A percentile compares a stretch with the other conserved stretches of the same genome.
Conservation (phyloP, 345 rosid species). For the Murraya paniculata region DNA sequence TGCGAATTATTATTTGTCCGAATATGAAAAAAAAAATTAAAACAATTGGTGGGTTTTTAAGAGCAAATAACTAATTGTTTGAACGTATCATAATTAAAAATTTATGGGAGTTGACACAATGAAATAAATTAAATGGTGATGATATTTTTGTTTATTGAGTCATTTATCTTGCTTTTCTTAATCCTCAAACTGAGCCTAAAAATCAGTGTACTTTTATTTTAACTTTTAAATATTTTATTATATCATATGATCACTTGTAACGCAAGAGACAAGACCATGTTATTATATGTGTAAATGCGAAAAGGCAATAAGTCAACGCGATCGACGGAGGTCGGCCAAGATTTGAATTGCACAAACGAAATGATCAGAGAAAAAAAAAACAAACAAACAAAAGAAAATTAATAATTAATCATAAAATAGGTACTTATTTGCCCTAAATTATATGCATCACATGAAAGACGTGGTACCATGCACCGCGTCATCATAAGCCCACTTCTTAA, state of each 20-base stretch:
- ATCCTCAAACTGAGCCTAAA: constrained; percentile 38
- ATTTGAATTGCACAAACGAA: constrained; percentile 22
- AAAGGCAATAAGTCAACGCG: constrained; percentile 1
- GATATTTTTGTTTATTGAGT: constrained; percentile 15
- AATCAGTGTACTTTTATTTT: constrained; percentile 6
- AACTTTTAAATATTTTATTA: background rate
- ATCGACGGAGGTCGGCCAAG: constrained; percentile 32
- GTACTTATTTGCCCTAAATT: background rate
- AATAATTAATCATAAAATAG: too few species aligned
- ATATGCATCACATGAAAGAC: background rate
- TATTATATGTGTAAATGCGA: constrained; percentile 9
- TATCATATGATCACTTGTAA: background rate
- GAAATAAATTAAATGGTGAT: background rate
- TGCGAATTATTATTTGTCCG: too few species aligned
- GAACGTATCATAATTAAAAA: background rate
- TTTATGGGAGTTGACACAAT: constrained; percentile 13
- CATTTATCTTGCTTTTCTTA: constrained; percentile 11
- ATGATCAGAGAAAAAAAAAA: background rate
- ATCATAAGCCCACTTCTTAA: background rate
- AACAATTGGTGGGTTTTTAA: background rate
- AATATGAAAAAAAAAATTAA: background rate
- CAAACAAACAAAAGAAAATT: background rate
- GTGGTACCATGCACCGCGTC: background rate
- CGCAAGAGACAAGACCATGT: background rate
- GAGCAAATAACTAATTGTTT: background rate